Conservation (phyloP, 140 eudicot species). For the Anethum foeniculum region DNA sequence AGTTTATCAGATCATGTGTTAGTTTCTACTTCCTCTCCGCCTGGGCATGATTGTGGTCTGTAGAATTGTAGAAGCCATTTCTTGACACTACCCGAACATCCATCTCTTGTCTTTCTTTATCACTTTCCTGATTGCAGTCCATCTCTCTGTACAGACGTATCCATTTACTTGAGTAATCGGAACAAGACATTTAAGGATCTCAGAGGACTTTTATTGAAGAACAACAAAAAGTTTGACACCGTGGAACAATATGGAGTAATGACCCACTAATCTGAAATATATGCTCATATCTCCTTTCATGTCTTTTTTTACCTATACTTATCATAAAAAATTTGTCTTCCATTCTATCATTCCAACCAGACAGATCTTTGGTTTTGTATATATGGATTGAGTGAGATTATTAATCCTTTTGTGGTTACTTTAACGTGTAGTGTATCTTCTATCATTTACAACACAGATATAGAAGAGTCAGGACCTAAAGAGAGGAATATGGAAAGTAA, state of each 20-base stretch:
- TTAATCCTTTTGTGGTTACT: neutral
- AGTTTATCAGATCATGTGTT: no score
- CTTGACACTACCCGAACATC: no score
- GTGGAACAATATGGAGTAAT: neutral
- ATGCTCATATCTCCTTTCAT: neutral
- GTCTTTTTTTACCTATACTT: neutral
- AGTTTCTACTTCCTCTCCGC: no score
- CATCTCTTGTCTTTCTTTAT: no score
- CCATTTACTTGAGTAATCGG: neutral
- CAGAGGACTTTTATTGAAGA: neutral
- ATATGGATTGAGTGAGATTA: neutral
- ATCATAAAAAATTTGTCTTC: neutral
- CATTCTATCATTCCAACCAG: neutral
- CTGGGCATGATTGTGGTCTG: no score
- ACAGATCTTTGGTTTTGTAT: neutral
- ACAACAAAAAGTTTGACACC: slow-evolving; percentile 4
- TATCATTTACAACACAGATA: slow-evolving; percentile 9
- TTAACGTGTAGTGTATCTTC: neutral
- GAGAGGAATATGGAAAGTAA: slow-evolving; percentile 13
- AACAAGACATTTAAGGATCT: neutral
- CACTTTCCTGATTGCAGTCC: slow-evolving; percentile 11
- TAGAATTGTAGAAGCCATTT: no score
- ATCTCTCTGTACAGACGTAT: neutral
- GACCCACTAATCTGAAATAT: neutral
- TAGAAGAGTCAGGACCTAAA: slow-evolving; percentile 18